Base-by-base conservation (phyloP, 768 basidiomycete species). In the Russula dissimulans region DNA sequence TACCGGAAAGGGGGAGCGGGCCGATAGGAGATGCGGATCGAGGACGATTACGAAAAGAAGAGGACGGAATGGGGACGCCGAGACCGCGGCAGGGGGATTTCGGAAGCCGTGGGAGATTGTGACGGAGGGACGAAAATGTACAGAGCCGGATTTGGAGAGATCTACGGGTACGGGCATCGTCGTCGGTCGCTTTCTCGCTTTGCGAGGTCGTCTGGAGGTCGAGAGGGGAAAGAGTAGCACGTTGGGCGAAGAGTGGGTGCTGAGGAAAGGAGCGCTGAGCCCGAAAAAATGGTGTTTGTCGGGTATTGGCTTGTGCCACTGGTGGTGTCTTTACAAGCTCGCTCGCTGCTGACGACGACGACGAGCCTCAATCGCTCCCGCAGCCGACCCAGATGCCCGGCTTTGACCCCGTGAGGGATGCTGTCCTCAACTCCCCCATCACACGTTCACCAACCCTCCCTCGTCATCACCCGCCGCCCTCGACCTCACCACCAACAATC, bases 361-460 rank as follows among this genome's bases (percentile, higher is more conserved):
- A 56, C 41, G 60, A 52, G 48, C 49, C 10, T 32, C 12, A 51
- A 39, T 32, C 49, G 50, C 31, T 39, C 49, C 43, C 39, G 44
- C 60, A 61, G 18, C 41, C 44, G 14, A 56, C 49, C 38, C 49
- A 56, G 18, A 85, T 85, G 85, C 84, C 88, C 66, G 81, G 81
- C 59, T 89, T 90, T 78, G 89, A 91, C 79, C 88, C 89, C 68
- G 88, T 91, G 63, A 81, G 89, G 71, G 89, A 91, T 79, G 89
- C 89, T 63, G 86, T 89, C 68, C 81, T 87, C 67, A 88, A 88
- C 73, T 87, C 86, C 45, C 88, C 88, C 34, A 71, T 83, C 67
- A 77, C 79, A 43, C 77, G 77, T 65, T 69, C 78, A 51, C 73
- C 73, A 67, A 58, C 75, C 63, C 74, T 77, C 29, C 69, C 71